A percentile compares a stretch with the other conserved stretches of the same genome.
Evolutionary conservation across 208 protist genomes (phyloP).

Genomic region (Trypanosoma caninum): DNA sequence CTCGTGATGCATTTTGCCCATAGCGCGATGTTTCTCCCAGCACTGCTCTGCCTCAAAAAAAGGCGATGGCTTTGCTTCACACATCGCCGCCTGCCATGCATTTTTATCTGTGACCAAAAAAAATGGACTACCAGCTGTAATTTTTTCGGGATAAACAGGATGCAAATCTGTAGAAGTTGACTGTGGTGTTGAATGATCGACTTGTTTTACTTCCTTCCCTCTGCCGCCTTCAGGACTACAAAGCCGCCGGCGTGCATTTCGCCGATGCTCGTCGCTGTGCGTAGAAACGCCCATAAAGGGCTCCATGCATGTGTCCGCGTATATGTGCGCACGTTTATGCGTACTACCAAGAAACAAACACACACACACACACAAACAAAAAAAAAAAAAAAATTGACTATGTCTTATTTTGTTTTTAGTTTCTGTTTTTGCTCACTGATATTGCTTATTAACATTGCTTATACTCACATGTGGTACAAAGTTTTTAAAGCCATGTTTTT

Average conservation of each 20-base stretch:
- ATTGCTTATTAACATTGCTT: too few species aligned
- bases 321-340: background rate
- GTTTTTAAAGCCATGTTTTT: too few species aligned
- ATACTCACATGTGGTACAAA: too few species aligned
- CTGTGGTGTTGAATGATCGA: background rate
- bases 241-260: slow-evolving; percentile 12
- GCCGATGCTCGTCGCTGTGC: background rate
- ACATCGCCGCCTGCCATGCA: background rate
- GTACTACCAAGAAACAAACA: background rate
- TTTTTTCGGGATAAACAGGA: background rate
- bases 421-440: background rate
- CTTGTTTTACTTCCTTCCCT: background rate
- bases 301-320: slow-evolving; percentile 1
- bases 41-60: slow-evolving; percentile 22
- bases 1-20: slow-evolving; percentile 50
- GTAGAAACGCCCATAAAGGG: background rate
- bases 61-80: background rate
- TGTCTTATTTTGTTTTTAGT: background rate
- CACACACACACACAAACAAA: background rate
- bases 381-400: background rate
- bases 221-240: background rate
- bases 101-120: slow-evolving; percentile 19
- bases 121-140: slow-evolving; percentile 2
- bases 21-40: slow-evolving; percentile 38
- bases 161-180: background rate